Base-by-base conservation (phyloP, 1,284 basidiomycete species). In the Papiliotrema nemorosa region DNA sequence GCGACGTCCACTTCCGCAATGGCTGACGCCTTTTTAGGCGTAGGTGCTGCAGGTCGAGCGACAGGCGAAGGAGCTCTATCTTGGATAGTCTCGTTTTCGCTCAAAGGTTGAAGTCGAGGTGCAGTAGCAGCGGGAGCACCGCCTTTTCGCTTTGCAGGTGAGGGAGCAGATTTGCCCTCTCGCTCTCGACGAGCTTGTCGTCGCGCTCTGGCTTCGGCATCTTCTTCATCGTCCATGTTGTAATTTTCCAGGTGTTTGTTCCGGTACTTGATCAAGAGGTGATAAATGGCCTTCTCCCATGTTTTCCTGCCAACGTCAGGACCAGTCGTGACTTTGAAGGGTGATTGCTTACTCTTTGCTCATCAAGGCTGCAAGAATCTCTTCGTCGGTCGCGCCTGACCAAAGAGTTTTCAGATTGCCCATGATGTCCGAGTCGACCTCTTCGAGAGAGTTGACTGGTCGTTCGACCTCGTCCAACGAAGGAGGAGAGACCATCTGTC, bases 221-320 rank as follows among this genome's bases (percentile, higher is more conserved):
- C 65, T 27, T 67, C 69, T 27, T 66, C 66, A 21, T 80, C 80
- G 39, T 85, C 82, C 72, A 76, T 75, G 62, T 78, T 78, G 68
- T 82, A 82, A 73, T 84, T 80, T 65, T 86, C 83, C 37, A 88
- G 72, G 55, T 82, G 82, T 58, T 80, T 81, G 47, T 78, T 78
- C 36, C 90, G 82, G 74, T 93, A 94, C 59, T 84, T 84, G 50
- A 85, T 78, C 12, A 97, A 78, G 12, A 94, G 77, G 66, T 88
- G 85, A 73, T 96, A 97, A 44, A 94, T 87, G 0, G 87, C 87
- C 73, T 96, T 96, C 72, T 94, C 89, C 88, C 89, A 91, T 21
- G 87, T 91, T 54, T 84, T 82, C 53, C 84, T 82, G 78, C 77
- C 39, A 22, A 10, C 12, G 41, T 43, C 21, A 27, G 25, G 82